Percentiles rank a stretch among this genome's conserved stretches.
phyloP scores from a whole-genome alignment of 441 rosid genomes.

The Viola pubescens region DNA sequence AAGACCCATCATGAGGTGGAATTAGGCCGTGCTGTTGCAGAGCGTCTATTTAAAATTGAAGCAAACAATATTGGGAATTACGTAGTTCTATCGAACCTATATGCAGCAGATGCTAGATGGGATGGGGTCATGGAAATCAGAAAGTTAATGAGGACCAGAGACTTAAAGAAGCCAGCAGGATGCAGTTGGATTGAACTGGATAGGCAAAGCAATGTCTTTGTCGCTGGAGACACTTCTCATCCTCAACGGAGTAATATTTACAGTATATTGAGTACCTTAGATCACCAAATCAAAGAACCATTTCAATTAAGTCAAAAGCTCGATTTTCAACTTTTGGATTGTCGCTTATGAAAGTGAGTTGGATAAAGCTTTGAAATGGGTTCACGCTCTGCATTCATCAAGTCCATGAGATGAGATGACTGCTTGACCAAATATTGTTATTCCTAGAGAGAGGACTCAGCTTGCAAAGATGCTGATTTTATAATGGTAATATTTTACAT shows the following conservation, averaged over 20 bases:
- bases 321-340: conserved; percentile 13
- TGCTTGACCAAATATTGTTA: too few relatives aligned
- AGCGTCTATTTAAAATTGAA: conserved; percentile 55
- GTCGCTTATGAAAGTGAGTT: conserved; percentile 14
- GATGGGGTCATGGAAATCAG: conserved; percentile 65
- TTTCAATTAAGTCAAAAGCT: conserved; percentile 22
- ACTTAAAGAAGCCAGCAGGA: conserved; percentile 69
- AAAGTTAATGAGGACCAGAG: conserved; percentile 55
- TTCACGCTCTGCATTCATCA: too few relatives aligned
- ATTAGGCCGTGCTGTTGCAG: conserved; percentile 48
- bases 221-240: conserved; percentile 67
- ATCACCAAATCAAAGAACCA: conserved; percentile 52
- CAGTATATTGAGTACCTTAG: conserved; percentile 29
- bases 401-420: too few relatives aligned
- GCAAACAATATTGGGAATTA: conserved; percentile 51
- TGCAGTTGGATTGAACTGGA: conserved; percentile 91
- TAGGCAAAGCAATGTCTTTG: conserved; percentile 44
- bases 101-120: conserved; percentile 76
- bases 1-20: conserved; percentile 53
- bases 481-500: too few relatives aligned
- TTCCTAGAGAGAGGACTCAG: too few relatives aligned
- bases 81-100: conserved; percentile 65
- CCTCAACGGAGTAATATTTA: conserved; percentile 45
- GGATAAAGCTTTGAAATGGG: neutral
- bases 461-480: too few relatives aligned